phyloP scores from a whole-genome alignment of 805 yeast species.

The Henningerozyma blattae region DNA sequence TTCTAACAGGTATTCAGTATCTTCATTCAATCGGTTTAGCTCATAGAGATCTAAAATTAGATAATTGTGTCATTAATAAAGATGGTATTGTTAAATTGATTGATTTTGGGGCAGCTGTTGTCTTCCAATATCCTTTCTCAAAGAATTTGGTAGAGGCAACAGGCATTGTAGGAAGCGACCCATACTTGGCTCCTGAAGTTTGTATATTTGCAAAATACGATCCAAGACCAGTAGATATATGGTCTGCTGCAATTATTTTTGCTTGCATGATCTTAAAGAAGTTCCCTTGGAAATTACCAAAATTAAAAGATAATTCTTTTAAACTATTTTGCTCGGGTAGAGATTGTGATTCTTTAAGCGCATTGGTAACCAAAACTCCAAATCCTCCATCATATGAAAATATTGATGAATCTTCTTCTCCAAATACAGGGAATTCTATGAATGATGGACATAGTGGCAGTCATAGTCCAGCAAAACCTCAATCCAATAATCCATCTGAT shows the following conservation, averaged over 20 bases:
- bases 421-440: too few species aligned
- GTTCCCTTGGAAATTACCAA: constrained; percentile 88
- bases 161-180: constrained; percentile 77
- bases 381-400: constrained; percentile 30
- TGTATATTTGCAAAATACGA: constrained; percentile 67
- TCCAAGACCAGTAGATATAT: constrained; percentile 82
- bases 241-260: constrained; percentile 82
- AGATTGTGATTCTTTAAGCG: constrained; percentile 50
- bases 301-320: constrained; percentile 63
- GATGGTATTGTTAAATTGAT: constrained; percentile 78
- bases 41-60: constrained; percentile 80
- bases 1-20: constrained; percentile 65
- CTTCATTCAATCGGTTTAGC: constrained; percentile 75
- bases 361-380: constrained; percentile 34
- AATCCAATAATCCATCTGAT: constrained; percentile 21
- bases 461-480: constrained; percentile 4
- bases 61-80: constrained; percentile 73
- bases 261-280: constrained; percentile 82
- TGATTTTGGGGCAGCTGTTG: constrained; percentile 87
- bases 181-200: constrained; percentile 83
- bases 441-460: too few species aligned
- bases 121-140: constrained; percentile 73
- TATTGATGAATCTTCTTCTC: constrained; percentile 4
- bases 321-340: constrained; percentile 64
- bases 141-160: constrained; percentile 57